phyloP scores from a whole-genome alignment of 2,329 filamentous ascomycete species.

The Penicillium brasilianum region DNA sequence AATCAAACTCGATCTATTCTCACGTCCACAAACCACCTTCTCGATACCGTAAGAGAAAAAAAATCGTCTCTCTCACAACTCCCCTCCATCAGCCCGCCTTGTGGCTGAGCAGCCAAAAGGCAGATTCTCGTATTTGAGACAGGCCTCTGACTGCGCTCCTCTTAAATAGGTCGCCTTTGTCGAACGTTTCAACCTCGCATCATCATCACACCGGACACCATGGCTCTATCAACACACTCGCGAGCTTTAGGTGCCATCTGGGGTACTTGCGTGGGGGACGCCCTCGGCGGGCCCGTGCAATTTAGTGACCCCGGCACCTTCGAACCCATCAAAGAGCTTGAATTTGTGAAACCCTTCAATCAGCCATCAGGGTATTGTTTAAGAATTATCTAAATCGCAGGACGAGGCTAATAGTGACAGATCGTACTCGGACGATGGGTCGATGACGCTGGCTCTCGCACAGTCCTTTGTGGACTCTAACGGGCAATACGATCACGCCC shows the following conservation, averaged over 20 bases:
- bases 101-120: conserved; percentile 1
- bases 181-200: not conserved
- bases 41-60: not conserved
- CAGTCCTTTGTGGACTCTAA: conserved; percentile 43
- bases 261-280: conserved; percentile 50
- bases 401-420: conserved; percentile 17
- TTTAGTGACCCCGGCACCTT: conserved; percentile 46
- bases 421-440: conserved; percentile 52
- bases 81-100: not conserved
- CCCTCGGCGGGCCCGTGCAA: conserved; percentile 51
- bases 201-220: not conserved
- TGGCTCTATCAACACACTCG: conserved; percentile 2
- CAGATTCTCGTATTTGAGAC: not conserved
- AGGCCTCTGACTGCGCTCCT: not conserved
- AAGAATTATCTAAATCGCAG: not conserved
- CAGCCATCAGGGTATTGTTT: conserved; percentile 42
- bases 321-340: conserved; percentile 39
- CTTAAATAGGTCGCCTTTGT: not conserved
- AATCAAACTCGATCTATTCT: not conserved
- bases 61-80: too few species aligned
- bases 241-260: conserved; percentile 40
- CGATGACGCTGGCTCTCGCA: conserved; percentile 51
- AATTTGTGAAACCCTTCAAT: conserved; percentile 40
- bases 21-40: not conserved
- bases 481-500: conserved; percentile 36